Evolutionary conservation across 306 rosid genomes (phyloP), one percentile per base, ranked within the genome.

Genomic region (Delonix regia): DNA sequence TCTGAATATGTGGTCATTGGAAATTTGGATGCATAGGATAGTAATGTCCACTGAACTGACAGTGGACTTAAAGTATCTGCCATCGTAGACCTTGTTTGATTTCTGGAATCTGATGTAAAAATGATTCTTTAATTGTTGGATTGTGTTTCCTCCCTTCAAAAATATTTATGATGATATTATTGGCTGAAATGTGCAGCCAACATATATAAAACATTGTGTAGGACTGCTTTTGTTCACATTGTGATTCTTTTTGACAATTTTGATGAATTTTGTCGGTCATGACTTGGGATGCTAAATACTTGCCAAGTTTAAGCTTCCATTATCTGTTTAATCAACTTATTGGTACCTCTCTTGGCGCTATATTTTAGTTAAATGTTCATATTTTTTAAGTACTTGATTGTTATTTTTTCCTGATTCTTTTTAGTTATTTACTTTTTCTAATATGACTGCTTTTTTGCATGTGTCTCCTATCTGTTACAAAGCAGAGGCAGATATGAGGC

Each of bases 401-500:
- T 41, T 49, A 47, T 78, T 24, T 15, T 77, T 33, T 27, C 66
- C 49, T 28, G 8, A 55, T 38, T n/a, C 5, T 22, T 13, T 38
- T 2, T 55, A n/a, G n/a, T 22, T 12, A 22, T 55, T 30, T 56
- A 18, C 22, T 39, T 76, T 27, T 33, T 22, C 48, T 36, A 12
- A 52, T 51, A 45, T 41, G 34, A 56, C 69, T 55, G 19, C 49
- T 39, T 30, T 57, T 69, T 79, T 83, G 49, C 72, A 11, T 59
- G 47, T 65, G 25, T 74, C 15, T 73, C 55, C 74, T 52, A 22
- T 47, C 5, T 81, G 4, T 59, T 16, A 13, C 59, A 42, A 73
- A 63, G 68, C 89, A 92, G 98, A 94, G 82, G 90, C 78, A 89
- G 97, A 89, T 80, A 89, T 90, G 90, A 89, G 93, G 85, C 87